A percentile compares a stretch with the other conserved stretches of the same genome.
These are phyloP conservation scores for Podospora bellae-mahoneyi DNA, from an alignment of 495 filamentous ascomycete genomes.

Conservation along the genomic window DNA sequence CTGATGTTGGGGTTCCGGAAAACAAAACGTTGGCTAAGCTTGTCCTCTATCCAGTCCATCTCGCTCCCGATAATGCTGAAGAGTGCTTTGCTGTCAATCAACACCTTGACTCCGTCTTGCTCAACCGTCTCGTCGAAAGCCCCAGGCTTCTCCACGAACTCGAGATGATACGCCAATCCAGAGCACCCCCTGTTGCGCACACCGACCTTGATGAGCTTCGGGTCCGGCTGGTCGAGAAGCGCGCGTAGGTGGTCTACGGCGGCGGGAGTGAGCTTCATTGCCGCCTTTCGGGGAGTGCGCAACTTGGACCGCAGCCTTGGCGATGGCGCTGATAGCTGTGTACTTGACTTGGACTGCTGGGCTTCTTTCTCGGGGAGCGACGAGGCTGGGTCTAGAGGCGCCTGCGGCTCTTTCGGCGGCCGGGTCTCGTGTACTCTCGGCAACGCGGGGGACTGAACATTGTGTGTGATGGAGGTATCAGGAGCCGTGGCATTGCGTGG, in stretches of 20 bases:
- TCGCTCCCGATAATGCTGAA: slow-evolving; percentile 98
- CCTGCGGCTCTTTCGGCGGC: slow-evolving; percentile 39
- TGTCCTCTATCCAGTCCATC: slow-evolving; percentile 99
- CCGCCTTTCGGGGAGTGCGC: slow-evolving; percentile 75
- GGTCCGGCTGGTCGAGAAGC: slow-evolving; percentile 74
- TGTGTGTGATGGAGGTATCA: slow-evolving; percentile 66
- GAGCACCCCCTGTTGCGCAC: slow-evolving; percentile 96
- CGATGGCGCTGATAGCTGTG: slow-evolving; percentile 1
- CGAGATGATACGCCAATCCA: slow-evolving; percentile 89
- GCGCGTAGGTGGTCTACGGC: slow-evolving; percentile 73
- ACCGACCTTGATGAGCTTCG: slow-evolving; percentile 89
- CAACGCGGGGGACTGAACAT: slow-evolving; percentile 30
- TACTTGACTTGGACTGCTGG: slow-evolving; percentile 52
- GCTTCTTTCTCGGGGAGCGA: slow-evolving; percentile 59
- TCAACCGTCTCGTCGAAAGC: slow-evolving; percentile 89
- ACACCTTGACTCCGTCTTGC: slow-evolving; percentile 91
- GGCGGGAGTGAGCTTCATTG: slow-evolving; percentile 75
- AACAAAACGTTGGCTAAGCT: slow-evolving; percentile 81
- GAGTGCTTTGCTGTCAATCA: slow-evolving; percentile 94
- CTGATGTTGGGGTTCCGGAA: slow-evolving; percentile 98
- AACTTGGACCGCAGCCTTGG: slow-evolving; percentile 61
- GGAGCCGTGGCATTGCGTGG: slow-evolving; percentile 63
- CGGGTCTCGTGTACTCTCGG: slow-evolving; percentile 54
- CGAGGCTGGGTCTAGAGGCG: slow-evolving; percentile 18
- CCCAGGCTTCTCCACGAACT: slow-evolving; percentile 88